These are phyloP conservation scores for Sporothrix protearum DNA, from an alignment of 2,329 filamentous ascomycete species.

Conservation along the genomic window DNA sequence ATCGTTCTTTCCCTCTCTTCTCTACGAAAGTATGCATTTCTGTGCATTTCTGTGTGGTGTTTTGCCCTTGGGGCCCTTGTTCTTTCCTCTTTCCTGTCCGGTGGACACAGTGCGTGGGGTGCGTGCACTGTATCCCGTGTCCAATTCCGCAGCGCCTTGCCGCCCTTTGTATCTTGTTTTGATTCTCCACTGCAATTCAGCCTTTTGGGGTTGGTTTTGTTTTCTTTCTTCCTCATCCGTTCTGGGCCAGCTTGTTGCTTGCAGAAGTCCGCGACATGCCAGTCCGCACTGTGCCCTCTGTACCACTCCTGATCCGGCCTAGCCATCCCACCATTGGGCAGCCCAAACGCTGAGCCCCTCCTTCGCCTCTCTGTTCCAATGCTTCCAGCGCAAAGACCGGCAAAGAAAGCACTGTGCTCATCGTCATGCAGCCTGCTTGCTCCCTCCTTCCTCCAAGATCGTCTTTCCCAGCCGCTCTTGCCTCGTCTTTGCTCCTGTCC, in stretches of 20 bases:
- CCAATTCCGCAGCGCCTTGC: conserved; percentile 17
- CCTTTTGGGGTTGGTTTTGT: conserved; percentile 15
- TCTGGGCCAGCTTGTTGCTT: neutral
- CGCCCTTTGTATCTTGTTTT: conserved; percentile 13
- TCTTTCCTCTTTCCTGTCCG: neutral
- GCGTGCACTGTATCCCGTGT: conserved; percentile 2
- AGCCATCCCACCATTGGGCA: conserved; percentile 8
- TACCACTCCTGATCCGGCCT: conserved; percentile 18
- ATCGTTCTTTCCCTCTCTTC: neutral
- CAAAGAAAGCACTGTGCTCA: conserved; percentile 12
- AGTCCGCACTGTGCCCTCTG: conserved; percentile 6
- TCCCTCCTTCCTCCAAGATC: neutral
- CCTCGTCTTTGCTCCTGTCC: neutral
- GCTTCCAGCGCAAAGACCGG: neutral
- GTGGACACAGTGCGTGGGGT: conserved; percentile 18
- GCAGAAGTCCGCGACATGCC: neutral
- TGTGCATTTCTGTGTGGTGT: neutral
- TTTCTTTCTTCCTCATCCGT: conserved; percentile 21
- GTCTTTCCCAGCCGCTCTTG: conserved; percentile 10
- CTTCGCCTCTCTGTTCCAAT: conserved; percentile 8
- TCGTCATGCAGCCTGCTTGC: conserved; percentile 16
- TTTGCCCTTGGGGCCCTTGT: neutral
- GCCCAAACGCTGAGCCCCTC: conserved; percentile 19
- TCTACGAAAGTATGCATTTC: neutral
- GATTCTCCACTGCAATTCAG: conserved; percentile 15